A percentile compares a stretch with the other conserved stretches of the same genome.
phyloP scores from a whole-genome alignment of 495 filamentous ascomycete species.

The Hypoxylon trugodes region DNA sequence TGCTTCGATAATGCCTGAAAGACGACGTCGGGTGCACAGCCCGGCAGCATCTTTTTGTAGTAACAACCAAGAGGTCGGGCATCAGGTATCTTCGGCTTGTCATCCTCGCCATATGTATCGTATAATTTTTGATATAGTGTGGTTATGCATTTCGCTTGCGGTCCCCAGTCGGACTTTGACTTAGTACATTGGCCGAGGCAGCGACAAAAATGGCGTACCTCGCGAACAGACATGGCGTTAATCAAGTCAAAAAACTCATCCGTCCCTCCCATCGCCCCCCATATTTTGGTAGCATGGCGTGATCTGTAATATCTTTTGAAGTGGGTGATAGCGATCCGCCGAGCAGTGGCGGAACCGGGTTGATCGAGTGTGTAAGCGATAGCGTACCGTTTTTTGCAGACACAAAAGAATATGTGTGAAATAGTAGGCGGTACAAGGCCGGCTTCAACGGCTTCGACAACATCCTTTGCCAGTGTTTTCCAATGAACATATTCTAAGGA shows the following conservation, averaged over 20 bases:
- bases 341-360: conserved; percentile 18
- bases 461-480: neutral
- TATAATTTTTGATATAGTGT: conserved; percentile 18
- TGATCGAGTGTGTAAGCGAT: conserved; percentile 26
- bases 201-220: conserved; percentile 35
- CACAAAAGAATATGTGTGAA: conserved; percentile 21
- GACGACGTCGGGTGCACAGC: conserved; percentile 19
- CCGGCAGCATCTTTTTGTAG: conserved; percentile 34
- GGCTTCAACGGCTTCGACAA: conserved; percentile 7
- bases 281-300: conserved; percentile 15
- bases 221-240: conserved; percentile 32
- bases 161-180: neutral
- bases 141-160: conserved; percentile 22
- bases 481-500: neutral
- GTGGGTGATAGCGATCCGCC: conserved; percentile 23
- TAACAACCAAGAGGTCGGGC: conserved; percentile 18
- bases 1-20: neutral
- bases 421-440: conserved; percentile 25
- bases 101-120: neutral
- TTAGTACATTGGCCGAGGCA: conserved; percentile 15
- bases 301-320: conserved; percentile 10
- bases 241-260: conserved; percentile 29
- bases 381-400: conserved; percentile 9
- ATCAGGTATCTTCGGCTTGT: conserved; percentile 7
- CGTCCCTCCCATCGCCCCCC: conserved; percentile 29